Base-by-base conservation (phyloP, 768 basidiomycete genomes). In the Psilocybe tampanensis region DNA sequence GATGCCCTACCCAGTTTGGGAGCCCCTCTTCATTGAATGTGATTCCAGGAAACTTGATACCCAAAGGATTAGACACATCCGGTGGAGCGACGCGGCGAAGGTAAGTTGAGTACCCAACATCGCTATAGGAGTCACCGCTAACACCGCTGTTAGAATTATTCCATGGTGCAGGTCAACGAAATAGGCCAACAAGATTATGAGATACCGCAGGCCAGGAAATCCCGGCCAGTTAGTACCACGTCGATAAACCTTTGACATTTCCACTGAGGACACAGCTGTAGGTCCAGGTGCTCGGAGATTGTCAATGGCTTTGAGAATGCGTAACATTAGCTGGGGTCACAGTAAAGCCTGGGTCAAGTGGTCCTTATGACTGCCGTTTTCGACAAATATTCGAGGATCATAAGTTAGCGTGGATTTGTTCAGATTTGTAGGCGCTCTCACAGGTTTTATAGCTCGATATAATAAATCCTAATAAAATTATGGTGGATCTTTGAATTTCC, bases 41-140 rank as follows among this genome's bases (percentile, higher is more conserved):
- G 8, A 63, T 22, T 0, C 83, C 84, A 29, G 84, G 82, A 60
- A 76, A 86, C 4, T 66, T 60, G 1, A 81, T 67, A 0, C 84
- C 83, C 3, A 84, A 68, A 4, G 84, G 86, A 18, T 74, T 61
- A 9, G 74, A 61, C 44, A 71, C 67, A n/a, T 67, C 70, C 2
- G 84, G 82, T 18, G 56, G 43, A 22, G 50, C 34, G 3, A 44
- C 22, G 24, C 8, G 63, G 48, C 23, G 58, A 49, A 3, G 41
- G 34, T 23, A 21, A 67, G 24, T 29, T 13, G 47, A 32, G 29
- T 48, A 21, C 75, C 75, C 47, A 76, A 61, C 71, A 21, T 79
- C 76, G 64, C 79, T 80, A 57, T 84, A 87, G 0, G 84, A 86
- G 63, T 84, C 86, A 19, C 86, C 86, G 60, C 86, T 87, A 63